Evolutionary conservation across 202 grass and related monocot species (phyloP).

Genomic region (Miscanthus sacchariflorus): DNA sequence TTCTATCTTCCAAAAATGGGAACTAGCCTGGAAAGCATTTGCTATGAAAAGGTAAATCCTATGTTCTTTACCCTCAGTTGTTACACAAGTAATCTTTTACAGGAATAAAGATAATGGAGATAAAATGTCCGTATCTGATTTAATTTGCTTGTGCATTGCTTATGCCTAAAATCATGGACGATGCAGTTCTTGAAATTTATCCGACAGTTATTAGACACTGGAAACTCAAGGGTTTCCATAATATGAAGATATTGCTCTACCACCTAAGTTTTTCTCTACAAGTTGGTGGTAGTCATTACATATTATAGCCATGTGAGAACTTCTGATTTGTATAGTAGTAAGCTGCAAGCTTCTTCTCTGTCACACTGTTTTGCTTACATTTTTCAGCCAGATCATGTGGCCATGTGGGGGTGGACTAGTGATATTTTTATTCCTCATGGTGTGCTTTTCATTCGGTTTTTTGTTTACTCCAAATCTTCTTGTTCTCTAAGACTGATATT

Average conservation of each 20-base stretch:
- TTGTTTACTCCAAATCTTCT: slow-evolving; percentile 2
- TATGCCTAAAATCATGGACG: not conserved
- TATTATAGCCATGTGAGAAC: not conserved
- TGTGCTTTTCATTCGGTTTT: not conserved
- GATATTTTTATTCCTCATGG: slow-evolving; percentile 9
- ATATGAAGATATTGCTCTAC: not conserved
- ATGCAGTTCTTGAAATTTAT: not conserved
- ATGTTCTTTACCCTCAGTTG: slow-evolving; percentile 34
- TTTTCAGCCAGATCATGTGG: slow-evolving; percentile 1
- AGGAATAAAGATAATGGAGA: slow-evolving; percentile 19
- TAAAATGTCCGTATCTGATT: slow-evolving; percentile 9
- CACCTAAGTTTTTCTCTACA: not conserved
- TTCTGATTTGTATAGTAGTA: slow-evolving; percentile 13
- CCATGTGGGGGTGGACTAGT: slow-evolving; percentile 1
- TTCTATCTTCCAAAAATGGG: slow-evolving; percentile 97
- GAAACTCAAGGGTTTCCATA: not conserved
- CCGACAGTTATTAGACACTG: not conserved
- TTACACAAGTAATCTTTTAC: slow-evolving; percentile 9
- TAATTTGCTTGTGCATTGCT: slow-evolving; percentile 20
- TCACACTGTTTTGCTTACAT: slow-evolving; percentile 4
- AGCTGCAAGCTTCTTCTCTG: slow-evolving; percentile 3
- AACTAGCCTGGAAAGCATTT: slow-evolving; percentile 80
- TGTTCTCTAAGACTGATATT: not conserved
- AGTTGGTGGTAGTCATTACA: not conserved
- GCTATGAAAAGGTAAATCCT: slow-evolving; percentile 77